A percentile compares a stretch with the other conserved stretches of the same genome.
These are phyloP conservation scores for Penicillium sp. DNA, from an alignment of 2,329 filamentous ascomycete species.

Conservation along the genomic window DNA sequence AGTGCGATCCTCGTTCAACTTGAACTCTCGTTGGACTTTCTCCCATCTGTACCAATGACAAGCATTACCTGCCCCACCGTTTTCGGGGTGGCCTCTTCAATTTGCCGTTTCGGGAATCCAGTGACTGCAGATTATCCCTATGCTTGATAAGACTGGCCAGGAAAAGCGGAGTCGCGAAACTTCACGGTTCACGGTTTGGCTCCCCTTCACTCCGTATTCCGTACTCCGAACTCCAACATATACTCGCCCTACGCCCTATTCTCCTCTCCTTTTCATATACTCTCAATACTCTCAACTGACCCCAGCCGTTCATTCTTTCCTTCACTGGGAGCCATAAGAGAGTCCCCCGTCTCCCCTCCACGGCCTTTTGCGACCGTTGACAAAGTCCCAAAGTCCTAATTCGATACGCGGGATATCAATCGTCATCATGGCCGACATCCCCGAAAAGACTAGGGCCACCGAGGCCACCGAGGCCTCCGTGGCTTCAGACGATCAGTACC, in stretches of 20 bases:
- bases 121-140: constrained; percentile 15
- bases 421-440: constrained; percentile 8
- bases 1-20: constrained; percentile 14
- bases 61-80: constrained; percentile 6
- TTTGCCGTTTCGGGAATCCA: neutral
- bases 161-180: constrained; percentile 9
- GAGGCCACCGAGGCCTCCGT: constrained; percentile 20
- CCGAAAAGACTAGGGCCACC: constrained; percentile 23
- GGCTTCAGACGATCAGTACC: constrained; percentile 23
- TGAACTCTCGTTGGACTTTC: constrained; percentile 14
- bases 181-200: too few species aligned
- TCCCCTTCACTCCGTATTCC: too few species aligned
- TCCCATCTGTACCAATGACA: constrained; percentile 13
- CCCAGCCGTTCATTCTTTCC: neutral
- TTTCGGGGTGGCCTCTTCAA: constrained; percentile 9
- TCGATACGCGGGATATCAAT: neutral
- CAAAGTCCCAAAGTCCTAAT: neutral
- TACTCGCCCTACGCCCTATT: constrained; percentile 1
- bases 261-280: constrained; percentile 1
- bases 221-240: constrained; percentile 6
- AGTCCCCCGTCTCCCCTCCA: neutral
- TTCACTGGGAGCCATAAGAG: too few species aligned
- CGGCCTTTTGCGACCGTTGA: neutral
- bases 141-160: constrained; percentile 13
- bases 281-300: neutral